Base-by-base conservation (phyloP, 2,329 filamentous ascomycete genomes). In the Zymoseptoria crescenta region DNA sequence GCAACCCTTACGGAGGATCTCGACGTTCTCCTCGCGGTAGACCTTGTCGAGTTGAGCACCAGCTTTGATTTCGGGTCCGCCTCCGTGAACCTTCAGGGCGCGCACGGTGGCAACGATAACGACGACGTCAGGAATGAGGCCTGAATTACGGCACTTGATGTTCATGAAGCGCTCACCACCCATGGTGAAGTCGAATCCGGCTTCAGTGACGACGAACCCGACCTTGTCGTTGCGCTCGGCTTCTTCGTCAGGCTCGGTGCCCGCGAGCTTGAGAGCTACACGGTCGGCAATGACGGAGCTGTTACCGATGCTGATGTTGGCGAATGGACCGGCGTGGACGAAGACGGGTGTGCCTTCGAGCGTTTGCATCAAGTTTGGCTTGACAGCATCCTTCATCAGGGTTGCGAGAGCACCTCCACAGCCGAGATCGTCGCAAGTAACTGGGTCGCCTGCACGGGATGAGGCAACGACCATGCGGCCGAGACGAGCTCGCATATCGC, bases 121-220 rank as follows among this genome's bases (percentile, higher is more conserved):
- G 6, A 96, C 92, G 1, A 91, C 90, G 70, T 99, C 94, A 1
- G 94, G 94, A 2, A 91, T 85, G 52, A 99, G 86, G 24, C 93
- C 93, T 5, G 93, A 96, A 8, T 91, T 89, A 61, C 94, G 88
- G 79, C 94, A 97, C 82, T 99, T 99, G 81, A 99, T 97, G 80
- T 99, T 97, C 85, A 99, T 97, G 83, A 99, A 99, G 56, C 94
- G 88, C 82, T 99, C 94, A 64, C 94, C 94, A 65, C 94, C 94
- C 94, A 99, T 99, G 69, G 94, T 97, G 78, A 99, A 99, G 76
- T 99, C 94, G 75, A 99, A 99, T 8, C 94, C 94, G 56, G 94
- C 93, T 76, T 99, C 94, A 1, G 94, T 99, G 45, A 99, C 87
- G 21, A 96, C 93, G 69, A 94, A 97, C 8, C 94, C 94, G 29